A percentile compares a stretch with the other conserved stretches of the same genome.
Conservation (phyloP, 2,329 filamentous ascomycete genomes). For the Tothia fuscella region DNA sequence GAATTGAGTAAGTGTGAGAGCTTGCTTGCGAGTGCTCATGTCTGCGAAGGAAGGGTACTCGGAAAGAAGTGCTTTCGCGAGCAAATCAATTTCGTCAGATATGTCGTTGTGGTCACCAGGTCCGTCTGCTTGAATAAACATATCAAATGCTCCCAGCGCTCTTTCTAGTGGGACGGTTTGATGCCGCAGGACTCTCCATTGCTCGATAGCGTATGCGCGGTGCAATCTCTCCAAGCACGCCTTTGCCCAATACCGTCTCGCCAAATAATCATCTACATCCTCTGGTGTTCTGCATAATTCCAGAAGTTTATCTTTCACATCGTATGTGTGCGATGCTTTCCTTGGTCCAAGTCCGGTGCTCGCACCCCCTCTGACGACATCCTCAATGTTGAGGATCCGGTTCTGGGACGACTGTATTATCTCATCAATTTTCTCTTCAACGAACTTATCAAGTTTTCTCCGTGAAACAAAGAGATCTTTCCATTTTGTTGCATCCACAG, state of each 20-base stretch:
- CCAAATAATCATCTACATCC: conserved; percentile 59
- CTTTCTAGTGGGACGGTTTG: conserved; percentile 53
- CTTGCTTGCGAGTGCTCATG: conserved; percentile 53
- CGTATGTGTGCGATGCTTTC: conserved; percentile 58
- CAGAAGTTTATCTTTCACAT: conserved; percentile 76
- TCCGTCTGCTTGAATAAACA: conserved; percentile 69
- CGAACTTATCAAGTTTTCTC: conserved; percentile 9
- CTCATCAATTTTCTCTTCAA: conserved; percentile 18
- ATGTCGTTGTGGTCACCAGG: conserved; percentile 60
- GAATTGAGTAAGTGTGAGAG: conserved; percentile 56
- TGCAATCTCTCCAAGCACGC: conserved; percentile 69
- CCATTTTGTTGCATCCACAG: conserved; percentile 56
- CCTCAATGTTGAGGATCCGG: conserved; percentile 57
- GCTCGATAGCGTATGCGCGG: conserved; percentile 62
- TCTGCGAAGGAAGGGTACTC: conserved; percentile 40
- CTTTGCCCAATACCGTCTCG: conserved; percentile 65
- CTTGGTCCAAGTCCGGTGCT: conserved; percentile 25
- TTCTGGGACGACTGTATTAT: conserved; percentile 39
- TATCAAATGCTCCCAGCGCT: conserved; percentile 71
- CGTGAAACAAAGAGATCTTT: conserved; percentile 38
- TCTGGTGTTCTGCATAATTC: conserved; percentile 50
- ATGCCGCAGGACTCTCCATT: conserved; percentile 53
- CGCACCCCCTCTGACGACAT: neutral
- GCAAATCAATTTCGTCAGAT: conserved; percentile 48
- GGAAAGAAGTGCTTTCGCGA: conserved; percentile 45